Conservation (phyloP, 768 basidiomycete species). For the Boletus sp. region DNA sequence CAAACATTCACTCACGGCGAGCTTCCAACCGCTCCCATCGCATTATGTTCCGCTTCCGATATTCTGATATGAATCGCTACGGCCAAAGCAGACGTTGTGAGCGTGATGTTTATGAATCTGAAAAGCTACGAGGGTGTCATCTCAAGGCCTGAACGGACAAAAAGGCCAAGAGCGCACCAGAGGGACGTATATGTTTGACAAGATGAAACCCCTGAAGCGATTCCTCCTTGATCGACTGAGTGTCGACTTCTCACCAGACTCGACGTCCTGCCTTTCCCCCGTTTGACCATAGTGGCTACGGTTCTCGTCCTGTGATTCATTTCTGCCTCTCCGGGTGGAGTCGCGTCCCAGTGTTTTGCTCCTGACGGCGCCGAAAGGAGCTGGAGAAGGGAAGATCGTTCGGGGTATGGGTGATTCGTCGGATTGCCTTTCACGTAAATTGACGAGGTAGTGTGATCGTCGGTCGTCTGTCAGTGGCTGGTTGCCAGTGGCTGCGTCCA, state of each 20-base stretch:
- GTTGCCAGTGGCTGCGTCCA: background rate
- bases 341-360: constrained; percentile 65
- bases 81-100: constrained; percentile 76
- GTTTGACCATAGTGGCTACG: constrained; percentile 18
- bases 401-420: constrained; percentile 22
- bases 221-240: constrained; percentile 40
- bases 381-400: constrained; percentile 26
- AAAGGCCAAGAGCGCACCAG: constrained; percentile 48
- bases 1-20: constrained; percentile 59
- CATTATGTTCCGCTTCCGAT: constrained; percentile 47
- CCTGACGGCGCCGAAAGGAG: constrained; percentile 53
- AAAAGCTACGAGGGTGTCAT: constrained; percentile 56
- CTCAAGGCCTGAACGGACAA: background rate
- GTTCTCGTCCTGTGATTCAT: constrained; percentile 5
- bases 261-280: constrained; percentile 22
- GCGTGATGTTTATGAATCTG: constrained; percentile 79
- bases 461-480: constrained; percentile 13
- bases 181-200: constrained; percentile 76
- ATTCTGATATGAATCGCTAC: constrained; percentile 74
- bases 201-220: constrained; percentile 60
- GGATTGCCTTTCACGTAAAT: constrained; percentile 17
- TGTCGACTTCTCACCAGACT: constrained; percentile 30
- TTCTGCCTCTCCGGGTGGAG: constrained; percentile 48
- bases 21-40: constrained; percentile 75
- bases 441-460: constrained; percentile 12